Percentiles rank a stretch among this genome's conserved stretches.
Evolutionary conservation across 2,329 filamentous ascomycete species (phyloP).

Genomic region (Canariomyces notabilis): DNA sequence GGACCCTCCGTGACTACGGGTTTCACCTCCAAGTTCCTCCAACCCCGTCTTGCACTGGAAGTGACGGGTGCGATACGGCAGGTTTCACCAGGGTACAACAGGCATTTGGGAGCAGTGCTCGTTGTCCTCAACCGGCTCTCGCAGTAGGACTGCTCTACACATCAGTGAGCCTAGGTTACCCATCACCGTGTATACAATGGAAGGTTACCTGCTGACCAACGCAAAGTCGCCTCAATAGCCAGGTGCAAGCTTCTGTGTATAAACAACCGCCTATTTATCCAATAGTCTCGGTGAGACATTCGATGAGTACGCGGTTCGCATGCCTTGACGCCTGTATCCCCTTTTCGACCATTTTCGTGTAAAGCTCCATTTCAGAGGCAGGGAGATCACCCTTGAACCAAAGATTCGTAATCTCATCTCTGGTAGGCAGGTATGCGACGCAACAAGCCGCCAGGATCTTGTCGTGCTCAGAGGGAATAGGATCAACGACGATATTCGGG

Average conservation of each 20-base stretch:
- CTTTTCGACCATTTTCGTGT: constrained; percentile 38
- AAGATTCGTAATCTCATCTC: constrained; percentile 89
- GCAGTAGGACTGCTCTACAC: too few species aligned
- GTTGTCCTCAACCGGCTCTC: too few species aligned
- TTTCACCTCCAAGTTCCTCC: too few species aligned
- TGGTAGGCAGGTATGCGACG: constrained; percentile 77
- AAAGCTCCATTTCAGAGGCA: constrained; percentile 37
- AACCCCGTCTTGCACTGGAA: too few species aligned
- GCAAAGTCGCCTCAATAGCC: too few species aligned
- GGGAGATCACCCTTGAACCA: constrained; percentile 77
- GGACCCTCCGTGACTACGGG: too few species aligned
- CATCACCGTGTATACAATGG: too few species aligned
- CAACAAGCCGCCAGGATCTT: constrained; percentile 78
- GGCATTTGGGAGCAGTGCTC: too few species aligned
- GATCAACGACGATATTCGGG: constrained; percentile 65
- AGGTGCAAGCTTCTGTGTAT: neutral
- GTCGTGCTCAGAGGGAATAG: constrained; percentile 73
- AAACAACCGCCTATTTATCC: constrained; percentile 5
- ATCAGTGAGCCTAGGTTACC: too few species aligned
- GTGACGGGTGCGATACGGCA: too few species aligned
- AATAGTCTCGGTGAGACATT: constrained; percentile 36
- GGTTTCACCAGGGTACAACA: too few species aligned
- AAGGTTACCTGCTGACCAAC: too few species aligned
- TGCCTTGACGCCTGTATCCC: constrained; percentile 39
- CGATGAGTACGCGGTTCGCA: constrained; percentile 39